phyloP scores from a whole-genome alignment of 1,284 basidiomycete genomes.

The Sanghuangporus weigelae region DNA sequence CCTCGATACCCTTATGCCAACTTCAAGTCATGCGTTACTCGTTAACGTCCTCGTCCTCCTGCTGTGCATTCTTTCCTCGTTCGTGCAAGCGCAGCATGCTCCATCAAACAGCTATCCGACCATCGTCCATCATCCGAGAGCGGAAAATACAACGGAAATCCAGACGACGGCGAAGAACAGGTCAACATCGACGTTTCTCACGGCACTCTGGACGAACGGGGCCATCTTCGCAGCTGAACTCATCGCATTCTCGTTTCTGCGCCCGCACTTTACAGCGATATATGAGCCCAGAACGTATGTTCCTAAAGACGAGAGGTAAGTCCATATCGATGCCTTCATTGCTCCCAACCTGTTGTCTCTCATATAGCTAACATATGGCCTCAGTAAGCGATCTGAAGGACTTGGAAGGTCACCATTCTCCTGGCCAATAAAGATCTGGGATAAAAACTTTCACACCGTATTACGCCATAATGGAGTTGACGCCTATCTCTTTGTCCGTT shows the following conservation, averaged over 20 bases:
- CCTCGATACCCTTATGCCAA: not conserved
- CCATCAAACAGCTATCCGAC: not conserved
- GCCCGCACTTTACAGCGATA: conserved; percentile 66
- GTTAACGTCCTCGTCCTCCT: not conserved
- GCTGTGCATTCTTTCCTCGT: not conserved
- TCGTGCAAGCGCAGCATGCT: not conserved
- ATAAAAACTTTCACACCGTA: conserved; percentile 56
- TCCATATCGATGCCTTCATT: conserved; percentile 22
- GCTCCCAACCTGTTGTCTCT: not conserved
- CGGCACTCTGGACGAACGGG: conserved; percentile 72
- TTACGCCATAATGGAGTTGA: conserved; percentile 82
- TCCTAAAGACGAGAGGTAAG: conserved; percentile 37
- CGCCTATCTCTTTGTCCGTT: conserved; percentile 92
- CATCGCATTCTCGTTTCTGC: conserved; percentile 61
- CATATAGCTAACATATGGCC: not conserved
- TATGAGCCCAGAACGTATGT: conserved; percentile 80
- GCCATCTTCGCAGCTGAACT: conserved; percentile 65
- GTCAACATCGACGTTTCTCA: conserved; percentile 63
- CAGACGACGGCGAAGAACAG: conserved; percentile 13
- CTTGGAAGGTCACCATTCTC: conserved; percentile 30
- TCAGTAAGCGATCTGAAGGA: conserved; percentile 50
- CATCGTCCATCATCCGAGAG: not conserved
- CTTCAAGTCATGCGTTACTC: not conserved
- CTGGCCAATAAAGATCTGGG: conserved; percentile 59
- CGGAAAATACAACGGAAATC: conserved; percentile 11